Evolutionary conservation across 2,329 filamentous ascomycete genomes (phyloP).

Genomic region (Aschersonia sp.): DNA sequence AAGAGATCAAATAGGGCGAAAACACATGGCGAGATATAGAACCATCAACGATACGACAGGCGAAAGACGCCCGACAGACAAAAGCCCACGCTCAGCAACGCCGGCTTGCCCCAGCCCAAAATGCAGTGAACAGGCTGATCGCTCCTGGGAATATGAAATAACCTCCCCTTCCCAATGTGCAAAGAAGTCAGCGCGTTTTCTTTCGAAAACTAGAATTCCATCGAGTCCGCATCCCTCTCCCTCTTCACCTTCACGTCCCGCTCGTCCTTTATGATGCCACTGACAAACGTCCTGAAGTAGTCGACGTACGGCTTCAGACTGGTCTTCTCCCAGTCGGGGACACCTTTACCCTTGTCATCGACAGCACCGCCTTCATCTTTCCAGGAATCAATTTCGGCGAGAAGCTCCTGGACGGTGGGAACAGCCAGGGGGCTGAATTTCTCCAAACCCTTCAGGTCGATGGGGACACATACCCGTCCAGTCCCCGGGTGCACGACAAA

Average conservation of each 20-base stretch:
- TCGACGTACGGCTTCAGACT: constrained; percentile 87
- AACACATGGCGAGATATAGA: no score
- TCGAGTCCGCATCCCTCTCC: constrained; percentile 35
- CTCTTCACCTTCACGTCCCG: constrained; percentile 38
- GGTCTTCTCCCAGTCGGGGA: constrained; percentile 94
- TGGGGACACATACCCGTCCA: constrained; percentile 87
- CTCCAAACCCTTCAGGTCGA: constrained; percentile 59
- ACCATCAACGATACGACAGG: no score
- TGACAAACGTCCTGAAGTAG: constrained; percentile 72
- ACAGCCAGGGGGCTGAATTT: constrained; percentile 77
- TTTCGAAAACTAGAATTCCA: constrained; percentile 31
- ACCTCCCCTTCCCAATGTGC: no score
- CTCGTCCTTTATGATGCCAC: constrained; percentile 63
- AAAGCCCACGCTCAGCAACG: no score
- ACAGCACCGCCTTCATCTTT: constrained; percentile 30
- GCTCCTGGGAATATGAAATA: no score
- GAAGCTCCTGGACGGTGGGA: constrained; percentile 72
- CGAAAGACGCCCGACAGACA: no score
- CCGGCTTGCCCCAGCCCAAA: no score
- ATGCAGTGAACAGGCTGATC: no score
- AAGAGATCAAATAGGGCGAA: no score
- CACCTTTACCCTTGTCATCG: constrained; percentile 18
- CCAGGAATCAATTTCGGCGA: constrained; percentile 80
- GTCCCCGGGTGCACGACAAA: constrained; percentile 96
- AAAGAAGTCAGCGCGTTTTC: no score